phyloP scores from a whole-genome alignment of 257 asterid genomes.

The Solanum paucissectum region DNA sequence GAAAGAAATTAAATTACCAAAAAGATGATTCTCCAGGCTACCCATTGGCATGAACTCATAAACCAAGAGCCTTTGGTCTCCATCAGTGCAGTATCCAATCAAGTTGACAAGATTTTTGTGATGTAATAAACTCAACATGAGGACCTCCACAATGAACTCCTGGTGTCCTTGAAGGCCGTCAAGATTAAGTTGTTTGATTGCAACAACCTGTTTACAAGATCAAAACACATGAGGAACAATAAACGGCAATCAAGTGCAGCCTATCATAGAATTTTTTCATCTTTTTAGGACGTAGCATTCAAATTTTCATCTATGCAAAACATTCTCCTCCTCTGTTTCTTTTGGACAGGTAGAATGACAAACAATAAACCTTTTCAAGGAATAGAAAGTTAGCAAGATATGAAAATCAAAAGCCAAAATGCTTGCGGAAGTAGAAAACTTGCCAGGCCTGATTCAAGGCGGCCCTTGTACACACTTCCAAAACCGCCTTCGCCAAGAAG shows the following conservation, averaged over 20 bases:
- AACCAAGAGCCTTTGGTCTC: conserved; percentile 83
- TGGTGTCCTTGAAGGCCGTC: conserved; percentile 89
- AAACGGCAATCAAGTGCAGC: neutral
- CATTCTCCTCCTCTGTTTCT: neutral
- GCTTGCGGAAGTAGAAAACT: conserved; percentile 4
- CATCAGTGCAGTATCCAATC: conserved; percentile 81
- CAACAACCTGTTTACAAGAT: conserved; percentile 41
- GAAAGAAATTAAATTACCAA: conserved; percentile 35
- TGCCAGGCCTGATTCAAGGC: conserved; percentile 28
- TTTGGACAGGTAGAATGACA: neutral
- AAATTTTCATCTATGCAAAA: neutral
- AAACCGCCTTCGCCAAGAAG: conserved; percentile 51
- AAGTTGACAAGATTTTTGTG: conserved; percentile 80
- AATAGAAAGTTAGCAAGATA: neutral
- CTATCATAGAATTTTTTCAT: neutral
- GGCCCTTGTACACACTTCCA: conserved; percentile 46
- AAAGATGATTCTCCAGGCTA: conserved; percentile 80
- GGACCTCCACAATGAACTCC: conserved; percentile 85
- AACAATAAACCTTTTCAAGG: neutral
- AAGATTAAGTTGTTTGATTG: conserved; percentile 79
- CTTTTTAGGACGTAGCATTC: neutral
- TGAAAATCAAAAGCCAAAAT: neutral
- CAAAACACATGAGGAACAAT: neutral
- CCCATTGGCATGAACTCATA: conserved; percentile 90
- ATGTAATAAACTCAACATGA: conserved; percentile 78